Evolutionary conservation across 2,329 filamentous ascomycete genomes (phyloP).

Genomic region (Triangularia verruculosa): DNA sequence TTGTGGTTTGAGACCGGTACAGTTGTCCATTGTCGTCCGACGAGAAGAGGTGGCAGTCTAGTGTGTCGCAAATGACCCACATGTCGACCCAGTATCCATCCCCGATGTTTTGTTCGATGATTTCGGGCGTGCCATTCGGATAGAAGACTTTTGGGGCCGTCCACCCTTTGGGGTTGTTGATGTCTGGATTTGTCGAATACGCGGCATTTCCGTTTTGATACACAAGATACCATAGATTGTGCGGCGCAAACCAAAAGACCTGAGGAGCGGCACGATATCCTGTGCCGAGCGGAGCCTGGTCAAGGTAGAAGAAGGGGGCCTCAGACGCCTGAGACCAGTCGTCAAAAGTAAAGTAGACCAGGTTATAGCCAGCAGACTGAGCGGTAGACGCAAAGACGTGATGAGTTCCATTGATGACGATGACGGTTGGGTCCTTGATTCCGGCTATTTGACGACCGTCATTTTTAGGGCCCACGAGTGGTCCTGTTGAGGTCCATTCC

Average conservation of each 20-base stretch:
- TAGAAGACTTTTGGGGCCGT: conserved; percentile 38
- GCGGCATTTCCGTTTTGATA: conserved; percentile 43
- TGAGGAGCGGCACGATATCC: conserved; percentile 41
- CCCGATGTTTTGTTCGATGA: conserved; percentile 34
- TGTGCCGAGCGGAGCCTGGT: conserved; percentile 36
- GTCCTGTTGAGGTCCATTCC: conserved; percentile 22
- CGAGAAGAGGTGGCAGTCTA: conserved; percentile 39
- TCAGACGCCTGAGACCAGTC: conserved; percentile 33
- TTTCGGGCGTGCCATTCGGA: conserved; percentile 30
- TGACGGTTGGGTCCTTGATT: conserved; percentile 29
- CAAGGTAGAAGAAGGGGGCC: conserved; percentile 38
- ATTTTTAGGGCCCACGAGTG: conserved; percentile 22
- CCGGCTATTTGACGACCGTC: conserved; percentile 22
- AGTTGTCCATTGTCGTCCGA: conserved; percentile 41
- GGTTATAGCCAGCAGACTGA: conserved; percentile 35
- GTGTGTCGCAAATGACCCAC: conserved; percentile 41
- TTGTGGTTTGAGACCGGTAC: conserved; percentile 37
- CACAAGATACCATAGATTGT: conserved; percentile 42
- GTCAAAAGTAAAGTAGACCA: conserved; percentile 41
- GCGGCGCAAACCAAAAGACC: conserved; percentile 41
- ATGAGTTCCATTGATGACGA: conserved; percentile 32
- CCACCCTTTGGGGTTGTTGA: conserved; percentile 40
- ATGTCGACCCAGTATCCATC: conserved; percentile 42
- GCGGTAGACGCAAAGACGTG: conserved; percentile 42
- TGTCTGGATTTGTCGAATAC: conserved; percentile 41